Evolutionary conservation across 2,329 filamentous ascomycete genomes (phyloP).

Genomic region (Trichoderma sp.): DNA sequence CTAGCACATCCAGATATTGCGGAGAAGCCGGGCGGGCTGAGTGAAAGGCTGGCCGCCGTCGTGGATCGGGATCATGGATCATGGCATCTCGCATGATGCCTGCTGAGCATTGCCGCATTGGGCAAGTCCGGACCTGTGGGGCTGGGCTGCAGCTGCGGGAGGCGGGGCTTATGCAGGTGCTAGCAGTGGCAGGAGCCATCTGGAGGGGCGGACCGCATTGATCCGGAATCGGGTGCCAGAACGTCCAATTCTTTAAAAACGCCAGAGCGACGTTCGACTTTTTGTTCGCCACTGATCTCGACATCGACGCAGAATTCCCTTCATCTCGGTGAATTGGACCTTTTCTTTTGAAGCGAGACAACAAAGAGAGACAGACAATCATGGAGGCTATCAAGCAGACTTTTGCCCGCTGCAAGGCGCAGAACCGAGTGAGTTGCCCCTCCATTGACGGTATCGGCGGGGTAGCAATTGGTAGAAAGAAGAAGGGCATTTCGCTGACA

Average conservation of each 20-base stretch:
- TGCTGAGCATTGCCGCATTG: conserved; percentile 25
- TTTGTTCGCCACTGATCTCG: not conserved
- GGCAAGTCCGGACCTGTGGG: conserved; percentile 30
- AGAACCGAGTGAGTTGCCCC: conserved; percentile 55
- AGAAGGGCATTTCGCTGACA: conserved; percentile 26
- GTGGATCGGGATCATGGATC: not conserved
- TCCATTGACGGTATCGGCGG: conserved; percentile 27
- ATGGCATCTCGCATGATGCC: not conserved
- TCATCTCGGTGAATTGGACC: not conserved
- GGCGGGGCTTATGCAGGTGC: conserved; percentile 28
- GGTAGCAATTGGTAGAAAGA: not conserved
- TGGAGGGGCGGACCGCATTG: conserved; percentile 23
- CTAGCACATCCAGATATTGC: not conserved
- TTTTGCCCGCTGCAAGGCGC: conserved; percentile 61
- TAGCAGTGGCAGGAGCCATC: not conserved
- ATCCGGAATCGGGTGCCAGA: conserved; percentile 24
- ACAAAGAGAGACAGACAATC: conserved; percentile 31
- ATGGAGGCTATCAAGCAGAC: conserved; percentile 62
- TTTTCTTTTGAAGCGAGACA: not conserved
- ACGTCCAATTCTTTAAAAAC: conserved; percentile 6
- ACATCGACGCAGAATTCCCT: not conserved
- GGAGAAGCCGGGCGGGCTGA: not conserved
- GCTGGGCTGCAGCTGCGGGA: conserved; percentile 26
- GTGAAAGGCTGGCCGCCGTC: not conserved
- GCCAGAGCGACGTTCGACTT: not conserved